Evolutionary conservation across 306 rosid species (phyloP).

Genomic region (Ochetophila trinervis): DNA sequence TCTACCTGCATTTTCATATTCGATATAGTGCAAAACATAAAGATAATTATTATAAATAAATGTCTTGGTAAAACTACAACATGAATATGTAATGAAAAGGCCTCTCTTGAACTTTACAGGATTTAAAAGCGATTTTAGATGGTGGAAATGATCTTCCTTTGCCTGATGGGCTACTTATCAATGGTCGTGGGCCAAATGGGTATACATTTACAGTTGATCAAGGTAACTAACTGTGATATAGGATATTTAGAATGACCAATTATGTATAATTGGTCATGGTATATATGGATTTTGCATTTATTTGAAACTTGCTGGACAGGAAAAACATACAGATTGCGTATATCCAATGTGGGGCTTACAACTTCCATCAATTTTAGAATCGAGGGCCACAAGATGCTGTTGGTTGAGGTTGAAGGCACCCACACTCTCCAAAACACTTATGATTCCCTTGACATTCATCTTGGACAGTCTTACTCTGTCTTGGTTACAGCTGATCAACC

Average conservation of each 20-base stretch:
- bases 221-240: conserved; percentile 34
- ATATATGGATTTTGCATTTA: background rate
- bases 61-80: background rate
- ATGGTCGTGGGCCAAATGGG: conserved; percentile 65
- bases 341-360: conserved; percentile 77
- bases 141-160: conserved; percentile 74
- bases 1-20: background rate
- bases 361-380: conserved; percentile 79
- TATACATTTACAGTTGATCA: conserved; percentile 66
- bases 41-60: background rate
- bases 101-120: conserved; percentile 38
- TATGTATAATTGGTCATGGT: conserved; percentile 6
- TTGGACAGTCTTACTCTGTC: conserved; percentile 78
- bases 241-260: background rate
- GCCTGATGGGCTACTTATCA: conserved; percentile 81
- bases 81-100: background rate
- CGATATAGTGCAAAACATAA: background rate
- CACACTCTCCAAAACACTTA: conserved; percentile 76
- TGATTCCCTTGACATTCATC: conserved; percentile 74
- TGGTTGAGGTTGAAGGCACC: conserved; percentile 90
- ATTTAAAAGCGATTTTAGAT: conserved; percentile 73
- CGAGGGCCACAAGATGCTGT: conserved; percentile 72
- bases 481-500: conserved; percentile 83
- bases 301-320: conserved; percentile 45
- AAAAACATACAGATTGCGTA: conserved; percentile 70